phyloP scores from a whole-genome alignment of 108 stramenopile genomes.

The Epithemia pelagica region DNA sequence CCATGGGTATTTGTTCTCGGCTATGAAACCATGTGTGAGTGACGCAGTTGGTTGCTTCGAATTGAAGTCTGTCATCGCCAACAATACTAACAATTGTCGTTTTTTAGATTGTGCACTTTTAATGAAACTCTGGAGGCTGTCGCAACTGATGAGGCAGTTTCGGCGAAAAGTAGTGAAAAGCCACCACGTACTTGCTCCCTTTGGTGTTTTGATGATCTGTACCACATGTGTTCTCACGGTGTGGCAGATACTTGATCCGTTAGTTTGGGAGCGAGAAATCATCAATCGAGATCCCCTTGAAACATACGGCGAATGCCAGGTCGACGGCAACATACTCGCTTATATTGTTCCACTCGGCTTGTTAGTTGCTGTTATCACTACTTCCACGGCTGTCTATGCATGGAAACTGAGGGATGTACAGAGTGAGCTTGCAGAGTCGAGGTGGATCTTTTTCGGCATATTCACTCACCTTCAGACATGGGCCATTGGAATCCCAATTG shows the following conservation, averaged over 20 bases:
- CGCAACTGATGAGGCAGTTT: slow-evolving; percentile 3
- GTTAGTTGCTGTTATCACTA: slow-evolving; percentile 3
- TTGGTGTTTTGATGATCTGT: slow-evolving; percentile 1
- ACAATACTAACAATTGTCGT: too few species aligned
- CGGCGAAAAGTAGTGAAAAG: not conserved
- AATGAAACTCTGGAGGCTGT: slow-evolving; percentile 14
- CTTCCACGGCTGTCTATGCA: slow-evolving; percentile 2
- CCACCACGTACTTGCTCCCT: slow-evolving; percentile 3
- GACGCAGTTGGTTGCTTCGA: not conserved
- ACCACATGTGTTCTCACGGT: slow-evolving; percentile 1
- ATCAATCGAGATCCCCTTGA: not conserved
- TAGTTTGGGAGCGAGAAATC: slow-evolving; percentile 10
- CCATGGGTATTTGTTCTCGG: slow-evolving; percentile 14
- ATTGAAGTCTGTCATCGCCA: too few species aligned
- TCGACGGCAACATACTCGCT: not conserved
- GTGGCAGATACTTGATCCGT: slow-evolving; percentile 7
- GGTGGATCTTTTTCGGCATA: slow-evolving; percentile 17
- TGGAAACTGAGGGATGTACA: slow-evolving; percentile 22
- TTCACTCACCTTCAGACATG: slow-evolving; percentile 17
- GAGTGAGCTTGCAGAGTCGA: slow-evolving; percentile 11
- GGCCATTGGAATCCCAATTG: slow-evolving; percentile 20
- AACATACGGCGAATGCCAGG: slow-evolving; percentile 12
- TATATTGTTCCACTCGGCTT: slow-evolving; percentile 9
- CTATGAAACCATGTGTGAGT: slow-evolving; percentile 7
- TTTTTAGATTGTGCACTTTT: slow-evolving; percentile 3